Evolutionary conservation across 2,329 filamentous ascomycete genomes (phyloP), one percentile per base, ranked within the genome.

Genomic region (Trichoderma oligosporum): DNA sequence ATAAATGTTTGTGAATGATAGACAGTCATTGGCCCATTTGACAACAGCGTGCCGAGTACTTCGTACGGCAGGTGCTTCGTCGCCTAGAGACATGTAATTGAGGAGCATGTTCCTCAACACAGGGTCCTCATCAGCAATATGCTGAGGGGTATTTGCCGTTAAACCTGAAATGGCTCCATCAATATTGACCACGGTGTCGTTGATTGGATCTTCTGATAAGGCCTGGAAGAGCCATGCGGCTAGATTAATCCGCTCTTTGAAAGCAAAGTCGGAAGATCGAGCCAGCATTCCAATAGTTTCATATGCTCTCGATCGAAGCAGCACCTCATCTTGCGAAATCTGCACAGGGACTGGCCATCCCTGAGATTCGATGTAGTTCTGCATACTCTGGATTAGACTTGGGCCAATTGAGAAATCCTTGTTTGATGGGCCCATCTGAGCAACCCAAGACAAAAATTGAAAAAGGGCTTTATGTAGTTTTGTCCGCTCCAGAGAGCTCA

Each of bases 241-340:
- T 83, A 83, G 48, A 83, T 76, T 61, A 29, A 81, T 56, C 77
- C 83, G 65, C 78, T 80, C 76, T 36, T 73, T 73, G 11, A 83
- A 65, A 4, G 84, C 74, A 63, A 83, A 80, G 2, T 79, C 73
- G 4, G 86, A 82, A 4, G 82, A 83, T 62, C 85, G 84, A 55
- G 88, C 85, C 22, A 97, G 73, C 12, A 94, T 81, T 0, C 93
- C 94, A 36, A 97, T 90, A 0, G 89, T 91, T 70, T 97, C 93
- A 70, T 97, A 97, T 1, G 88, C 91, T 66, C 88, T 86, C 5
- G 86, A 86, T 38, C 93, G 84, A 41, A 96, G 77, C 3, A 82
- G 80, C 54, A 86, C 75, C 54, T 86, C 83, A 46, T 87, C 84
- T 9, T 78, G 71, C 2, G 81, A 79, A 11, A 78, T 70, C 62